Evolutionary conservation across 768 basidiomycete genomes (phyloP).

Genomic region (Suillus tomentosus): DNA sequence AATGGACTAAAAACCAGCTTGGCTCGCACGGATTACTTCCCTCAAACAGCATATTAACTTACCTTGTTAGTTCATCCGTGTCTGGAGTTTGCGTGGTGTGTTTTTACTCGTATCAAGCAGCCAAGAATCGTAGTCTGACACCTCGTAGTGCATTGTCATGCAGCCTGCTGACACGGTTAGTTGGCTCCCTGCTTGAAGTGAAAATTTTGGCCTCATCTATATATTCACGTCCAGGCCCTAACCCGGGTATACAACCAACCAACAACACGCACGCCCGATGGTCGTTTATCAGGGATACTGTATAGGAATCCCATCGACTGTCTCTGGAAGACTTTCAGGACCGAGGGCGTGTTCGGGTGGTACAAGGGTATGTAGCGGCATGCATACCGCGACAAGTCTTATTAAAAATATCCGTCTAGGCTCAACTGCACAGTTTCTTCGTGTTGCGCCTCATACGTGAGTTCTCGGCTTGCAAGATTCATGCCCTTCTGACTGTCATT

Average conservation of each 20-base stretch:
- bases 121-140: neutral
- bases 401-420: constrained; percentile 44
- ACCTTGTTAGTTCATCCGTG: constrained; percentile 82
- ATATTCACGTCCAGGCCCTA: constrained; percentile 52
- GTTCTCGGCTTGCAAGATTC: constrained; percentile 23
- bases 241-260: constrained; percentile 98
- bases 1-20: constrained; percentile 85
- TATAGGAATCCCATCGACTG: constrained; percentile 96
- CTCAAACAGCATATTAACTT: constrained; percentile 83
- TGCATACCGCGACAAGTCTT: neutral
- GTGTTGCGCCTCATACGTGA: constrained; percentile 91
- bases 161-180: constrained; percentile 89
- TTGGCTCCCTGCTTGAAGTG: constrained; percentile 22
- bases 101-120: constrained; percentile 20
- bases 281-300: constrained; percentile 69
- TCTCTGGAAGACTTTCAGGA: constrained; percentile 91
- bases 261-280: constrained; percentile 67
- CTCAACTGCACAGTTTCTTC: constrained; percentile 89
- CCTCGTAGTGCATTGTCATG: constrained; percentile 79
- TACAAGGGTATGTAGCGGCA: constrained; percentile 73
- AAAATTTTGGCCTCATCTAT: constrained; percentile 7
- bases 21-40: constrained; percentile 66
- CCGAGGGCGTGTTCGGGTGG: constrained; percentile 91
- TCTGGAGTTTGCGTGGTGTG: constrained; percentile 92
- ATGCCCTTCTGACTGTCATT: constrained; percentile 7